phyloP scores from a whole-genome alignment of 2,329 filamentous ascomycete genomes.

The Fusarium burgessii region DNA sequence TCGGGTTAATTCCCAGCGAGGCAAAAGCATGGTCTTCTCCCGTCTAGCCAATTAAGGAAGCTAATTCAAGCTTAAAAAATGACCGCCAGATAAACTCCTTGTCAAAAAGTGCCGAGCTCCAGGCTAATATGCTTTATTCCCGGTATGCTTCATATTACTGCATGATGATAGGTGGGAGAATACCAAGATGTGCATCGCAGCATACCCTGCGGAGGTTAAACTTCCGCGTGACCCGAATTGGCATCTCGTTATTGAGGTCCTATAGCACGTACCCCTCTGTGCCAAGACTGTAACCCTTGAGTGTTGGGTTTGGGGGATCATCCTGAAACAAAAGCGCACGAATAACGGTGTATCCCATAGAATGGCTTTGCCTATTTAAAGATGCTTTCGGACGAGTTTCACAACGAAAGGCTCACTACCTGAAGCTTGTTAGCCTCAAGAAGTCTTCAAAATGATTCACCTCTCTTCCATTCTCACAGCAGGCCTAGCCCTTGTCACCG shows the following conservation, averaged over 20 bases:
- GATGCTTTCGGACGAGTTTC: accelerated
- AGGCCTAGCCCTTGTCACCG: conserved; percentile 56
- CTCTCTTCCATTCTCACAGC: conserved; percentile 52
- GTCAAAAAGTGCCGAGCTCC: neutral
- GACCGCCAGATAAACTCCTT: neutral
- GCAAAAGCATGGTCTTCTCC: accelerated
- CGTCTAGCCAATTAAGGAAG: neutral
- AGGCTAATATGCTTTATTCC: neutral
- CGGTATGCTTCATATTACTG: accelerated
- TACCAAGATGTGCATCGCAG: neutral
- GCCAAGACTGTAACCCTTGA: conserved; percentile 2
- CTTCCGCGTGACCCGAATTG: conserved; percentile 19
- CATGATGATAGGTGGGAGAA: conserved; percentile 7
- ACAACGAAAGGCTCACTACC: accelerated
- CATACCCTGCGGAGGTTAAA: conserved; percentile 10
- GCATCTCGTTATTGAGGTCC: neutral
- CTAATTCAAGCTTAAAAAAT: neutral
- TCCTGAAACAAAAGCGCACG: neutral
- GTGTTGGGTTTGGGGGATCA: neutral
- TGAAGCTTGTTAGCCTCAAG: neutral
- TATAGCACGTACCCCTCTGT: neutral
- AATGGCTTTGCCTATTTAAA: neutral
- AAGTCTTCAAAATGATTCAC: conserved; percentile 49
- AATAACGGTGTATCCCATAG: neutral
- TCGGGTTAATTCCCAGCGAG: neutral